Evolutionary conservation across 805 yeast species (phyloP), one percentile per base, ranked within the genome.

Genomic region (Gaillardinia entomophila): DNA sequence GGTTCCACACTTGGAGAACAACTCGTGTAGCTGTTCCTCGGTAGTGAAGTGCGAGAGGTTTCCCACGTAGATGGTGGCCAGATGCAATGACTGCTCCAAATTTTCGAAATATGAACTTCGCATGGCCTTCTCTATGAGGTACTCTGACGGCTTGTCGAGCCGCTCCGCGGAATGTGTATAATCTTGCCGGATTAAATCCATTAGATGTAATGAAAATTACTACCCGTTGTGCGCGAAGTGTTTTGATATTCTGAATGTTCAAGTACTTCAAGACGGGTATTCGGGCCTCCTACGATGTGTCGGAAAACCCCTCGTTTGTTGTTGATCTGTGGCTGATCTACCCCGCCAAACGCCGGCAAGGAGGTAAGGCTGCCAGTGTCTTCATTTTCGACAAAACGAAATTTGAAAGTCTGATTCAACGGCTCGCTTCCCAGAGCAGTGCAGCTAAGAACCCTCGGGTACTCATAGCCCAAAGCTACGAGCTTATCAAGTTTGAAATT

Each of bases 11-110:
- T 82, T 82, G 39, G 82, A 73, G 51, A 92, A 87, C 32, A 92
- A 60, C 56, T 89, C 97, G 53, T 79, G 82, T 12, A 90, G 76
- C 57, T 90, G 97, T 54, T 92, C 98, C 55, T 92, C 98, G 1
- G 96, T 83, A 3, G 97, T 89, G 59, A 80, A 84, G 46, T 86
- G 85, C 2, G 95, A 80, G 20, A 92, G 58, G 55, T 87, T 87
- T 4, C 97, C 98, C 24, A 92, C 94, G 51, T 92, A 92, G 3
- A 92, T 73, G 0, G 97, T 89, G 18, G 76, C 68, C 35, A 87
- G 77, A 24, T 61, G 66, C 57, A 81, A 67, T 2, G 92, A 75
- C 42, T 71, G 70, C 45, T 80, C 74, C 39, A 89, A 65, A 42
- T 80, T 82, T 16, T 75, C 77, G 40, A 79, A 66, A 42, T 64